Base-by-base conservation (phyloP, 2,329 filamentous ascomycete species). In the Chaetomium sp. region DNA sequence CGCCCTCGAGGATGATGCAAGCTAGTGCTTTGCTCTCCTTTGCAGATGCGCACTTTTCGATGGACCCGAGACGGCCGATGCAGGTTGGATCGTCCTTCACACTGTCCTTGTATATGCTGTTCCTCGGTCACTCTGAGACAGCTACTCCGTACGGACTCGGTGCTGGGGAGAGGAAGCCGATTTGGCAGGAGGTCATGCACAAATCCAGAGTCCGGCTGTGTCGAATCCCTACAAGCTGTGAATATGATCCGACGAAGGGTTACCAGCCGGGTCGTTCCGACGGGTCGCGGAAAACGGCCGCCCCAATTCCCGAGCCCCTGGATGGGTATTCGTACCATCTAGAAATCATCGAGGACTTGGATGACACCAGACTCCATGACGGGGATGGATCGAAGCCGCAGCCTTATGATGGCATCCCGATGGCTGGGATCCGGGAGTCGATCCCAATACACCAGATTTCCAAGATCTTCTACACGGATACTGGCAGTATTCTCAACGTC, bases 151-250 rank as follows among this genome's bases (percentile, higher is more conserved):
- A 77, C 47, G 76, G 75, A 0, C 45, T 77, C 7, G 72, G 70
- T 72, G 81, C 64, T 64, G 85, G 62, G 68, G 87, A 72, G 71
- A 85, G 72, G 76, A 80, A 77, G 61, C 77, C 90, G 0, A 87
- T 91, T 0, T 97, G 94, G 94, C 94, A 97, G 68, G 92, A 99
- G 69, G 91, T 95, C 42, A 86, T 96, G 58, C 91, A 97, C 74
- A 99, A 97, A 70, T 89, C 91, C 14, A 82, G 85, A 41, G 84
- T 96, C 10, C 89, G 91, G 56, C 76, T 99, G 9, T 80, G 87
- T 64, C 80, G 91, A 48, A 81, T 88, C 0, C 87, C 85, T 0
- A 71, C 86, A 36, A 75, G 65, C 56, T 72, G 68, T 64, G 69
- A 79, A 0, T 79, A 82, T 59, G 71, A 77, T 58, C 64, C 70